phyloP scores from a whole-genome alignment of 1,284 basidiomycete species.

The Ceratobasidium sp. region DNA sequence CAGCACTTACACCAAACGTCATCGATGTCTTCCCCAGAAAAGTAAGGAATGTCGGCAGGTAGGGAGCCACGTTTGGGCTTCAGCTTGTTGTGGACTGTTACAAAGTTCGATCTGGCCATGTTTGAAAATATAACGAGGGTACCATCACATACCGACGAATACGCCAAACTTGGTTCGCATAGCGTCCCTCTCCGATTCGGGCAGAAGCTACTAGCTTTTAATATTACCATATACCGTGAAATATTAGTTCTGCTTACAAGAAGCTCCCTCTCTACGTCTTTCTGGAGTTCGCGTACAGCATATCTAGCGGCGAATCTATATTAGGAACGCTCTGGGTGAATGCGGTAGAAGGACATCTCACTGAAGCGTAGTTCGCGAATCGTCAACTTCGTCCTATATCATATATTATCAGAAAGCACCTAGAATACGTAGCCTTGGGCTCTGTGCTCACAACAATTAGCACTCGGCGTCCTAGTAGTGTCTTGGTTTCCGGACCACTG shows the following conservation, averaged over 20 bases:
- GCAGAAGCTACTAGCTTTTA: constrained; percentile 57
- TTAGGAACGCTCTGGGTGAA: constrained; percentile 31
- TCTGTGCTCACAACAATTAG: constrained; percentile 77
- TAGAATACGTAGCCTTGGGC: neutral
- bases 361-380: constrained; percentile 91
- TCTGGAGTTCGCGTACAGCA: constrained; percentile 86
- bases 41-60: constrained; percentile 73
- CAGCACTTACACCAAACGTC: constrained; percentile 67
- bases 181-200: constrained; percentile 77
- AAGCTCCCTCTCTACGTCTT: constrained; percentile 86
- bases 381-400: constrained; percentile 90
- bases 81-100: constrained; percentile 88
- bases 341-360: constrained; percentile 58
- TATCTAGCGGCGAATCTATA: constrained; percentile 68
- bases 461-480: constrained; percentile 82
- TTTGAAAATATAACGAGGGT: neutral
- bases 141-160: constrained; percentile 71
- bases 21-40: constrained; percentile 59
- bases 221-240: neutral
- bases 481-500: constrained; percentile 74
- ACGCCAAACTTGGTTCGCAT: constrained; percentile 86
- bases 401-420: neutral
- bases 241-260: constrained; percentile 51
- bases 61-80: constrained; percentile 85
- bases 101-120: neutral